Base-by-base conservation (phyloP, 139 green algal genomes). In the Ettlia oleoabundans region DNA sequence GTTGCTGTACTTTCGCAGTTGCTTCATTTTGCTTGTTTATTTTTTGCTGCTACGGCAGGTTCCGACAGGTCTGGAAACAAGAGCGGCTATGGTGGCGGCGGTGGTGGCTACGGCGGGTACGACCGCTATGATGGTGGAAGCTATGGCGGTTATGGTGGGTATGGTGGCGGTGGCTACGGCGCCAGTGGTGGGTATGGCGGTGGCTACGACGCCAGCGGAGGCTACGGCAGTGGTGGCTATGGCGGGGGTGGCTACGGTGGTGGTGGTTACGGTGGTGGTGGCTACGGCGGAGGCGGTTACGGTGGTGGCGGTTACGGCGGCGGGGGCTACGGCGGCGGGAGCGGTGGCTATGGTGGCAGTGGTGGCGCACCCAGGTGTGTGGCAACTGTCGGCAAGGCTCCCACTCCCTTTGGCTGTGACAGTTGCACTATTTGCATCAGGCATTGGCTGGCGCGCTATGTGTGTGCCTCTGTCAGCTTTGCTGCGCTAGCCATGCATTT, bases 1-100 rank as follows among this genome's bases (percentile, higher is more conserved):
- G n/a, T n/a, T n/a, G n/a, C n/a, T n/a, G n/a, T n/a, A n/a, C n/a
- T n/a, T n/a, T n/a, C n/a, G n/a, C n/a, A n/a, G n/a, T n/a, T n/a
- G n/a, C n/a, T n/a, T n/a, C n/a, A n/a, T n/a, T n/a, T n/a, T n/a
- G n/a, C n/a, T n/a, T n/a, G n/a, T n/a, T n/a, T n/a, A n/a, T n/a
- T n/a, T n/a, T n/a, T n/a, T n/a, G n/a, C 47, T 10, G 47, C 47
- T 58, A 58, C 47, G 47, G 47, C 15, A 15, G 13, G 13, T 15
- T 15, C 47, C 13, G 47, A 58, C 13, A 15, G 10, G 47, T 10
- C 47, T 58, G 47, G 47, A 58, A 15, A 15, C 15, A 15, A 15
- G 10, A 55, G 76, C 61, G 78, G 78, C 62, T 69, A 81, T 18
- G 75, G 75, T 42, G 75, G 75, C n/a, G 75, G 75, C 63, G 15